These are phyloP conservation scores for Hanseniaspora pseudoguilliermondii DNA, from an alignment of 805 yeast genomes.

Conservation along the genomic window DNA sequence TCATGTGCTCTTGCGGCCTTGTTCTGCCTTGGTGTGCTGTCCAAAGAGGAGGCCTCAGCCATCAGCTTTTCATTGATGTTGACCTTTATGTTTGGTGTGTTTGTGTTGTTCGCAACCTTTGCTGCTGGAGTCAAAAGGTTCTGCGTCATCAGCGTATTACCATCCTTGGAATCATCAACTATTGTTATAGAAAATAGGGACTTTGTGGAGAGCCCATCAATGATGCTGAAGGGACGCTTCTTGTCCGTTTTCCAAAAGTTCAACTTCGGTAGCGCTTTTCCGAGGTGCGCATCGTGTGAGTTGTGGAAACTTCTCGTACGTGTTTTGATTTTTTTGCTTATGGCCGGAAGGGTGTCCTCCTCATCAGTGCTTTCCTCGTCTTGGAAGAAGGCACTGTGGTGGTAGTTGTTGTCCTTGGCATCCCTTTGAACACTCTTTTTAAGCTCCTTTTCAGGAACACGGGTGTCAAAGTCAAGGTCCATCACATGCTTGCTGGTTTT, in stretches of 20 bases:
- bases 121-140: conserved; percentile 21
- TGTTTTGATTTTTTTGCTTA: conserved; percentile 45
- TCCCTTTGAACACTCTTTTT: conserved; percentile 13
- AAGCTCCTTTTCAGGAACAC: background rate
- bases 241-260: conserved; percentile 84
- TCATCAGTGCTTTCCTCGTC: conserved; percentile 93
- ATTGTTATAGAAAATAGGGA: conserved; percentile 32
- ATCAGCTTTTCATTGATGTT: conserved; percentile 1
- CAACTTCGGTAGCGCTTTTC: conserved; percentile 78
- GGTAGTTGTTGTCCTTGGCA: conserved; percentile 19
- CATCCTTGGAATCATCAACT: background rate
- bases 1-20: background rate
- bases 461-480: conserved; percentile 14
- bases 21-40: background rate
- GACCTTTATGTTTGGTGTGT: background rate
- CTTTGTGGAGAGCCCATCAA: conserved; percentile 86
- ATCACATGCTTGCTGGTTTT: conserved; percentile 41
- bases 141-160: conserved; percentile 16
- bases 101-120: background rate
- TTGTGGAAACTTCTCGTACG: conserved; percentile 10
- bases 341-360: conserved; percentile 68
- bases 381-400: conserved; percentile 29
- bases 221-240: conserved; percentile 75
- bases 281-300: conserved; percentile 21
- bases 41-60: conserved; percentile 5